Base-by-base conservation (phyloP, 768 basidiomycete genomes). In the Panus rudis region DNA sequence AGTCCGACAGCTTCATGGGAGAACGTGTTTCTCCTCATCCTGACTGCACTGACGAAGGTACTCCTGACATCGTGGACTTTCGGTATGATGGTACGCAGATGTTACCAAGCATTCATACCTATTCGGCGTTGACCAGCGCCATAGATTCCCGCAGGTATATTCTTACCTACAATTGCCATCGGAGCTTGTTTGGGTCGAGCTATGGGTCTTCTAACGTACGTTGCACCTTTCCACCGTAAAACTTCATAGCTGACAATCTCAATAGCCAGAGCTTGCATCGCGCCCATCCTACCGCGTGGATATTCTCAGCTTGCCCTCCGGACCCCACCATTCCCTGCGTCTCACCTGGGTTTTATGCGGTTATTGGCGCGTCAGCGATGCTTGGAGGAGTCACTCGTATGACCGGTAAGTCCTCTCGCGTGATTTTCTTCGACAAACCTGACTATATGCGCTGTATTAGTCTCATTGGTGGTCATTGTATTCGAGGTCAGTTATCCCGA, bases 41-140 rank as follows among this genome's bases (percentile, higher is more conserved):
- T 84, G 12, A 83, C 83, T 0, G 79, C 81, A 2, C 57, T 65
- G 2, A 63, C 78, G 42, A 86, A 86, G 54, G 55, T 84, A 20
- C 62, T 68, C 1, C 60, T 85, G 17, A 85, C 84, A 22, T 75
- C 81, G 6, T 85, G 82, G 81, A 84, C 83, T 6, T 86, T 86
- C 56, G 84, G 84, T 17, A 82, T 84, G 78, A 81, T 78, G 78
- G 83, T 81, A 50, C n/a, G n/a, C n/a, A n/a, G n/a, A n/a, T n/a
- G n/a, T 43, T 63, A 42, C 23, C 16, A 14, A 5, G 32, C 25
- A 16, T 22, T 21, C 11, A n/a, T 14, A 1, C n/a, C n/a, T n/a
- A n/a, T n/a, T n/a, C n/a, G n/a, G n/a, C 16, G 37, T 39, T 20
- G 26, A 21, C 43, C n/a, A 34, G 10, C 3, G 8, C 25, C n/a